Base-by-base conservation (phyloP, 2,329 filamentous ascomycete species). In the Penicillium sp. region DNA sequence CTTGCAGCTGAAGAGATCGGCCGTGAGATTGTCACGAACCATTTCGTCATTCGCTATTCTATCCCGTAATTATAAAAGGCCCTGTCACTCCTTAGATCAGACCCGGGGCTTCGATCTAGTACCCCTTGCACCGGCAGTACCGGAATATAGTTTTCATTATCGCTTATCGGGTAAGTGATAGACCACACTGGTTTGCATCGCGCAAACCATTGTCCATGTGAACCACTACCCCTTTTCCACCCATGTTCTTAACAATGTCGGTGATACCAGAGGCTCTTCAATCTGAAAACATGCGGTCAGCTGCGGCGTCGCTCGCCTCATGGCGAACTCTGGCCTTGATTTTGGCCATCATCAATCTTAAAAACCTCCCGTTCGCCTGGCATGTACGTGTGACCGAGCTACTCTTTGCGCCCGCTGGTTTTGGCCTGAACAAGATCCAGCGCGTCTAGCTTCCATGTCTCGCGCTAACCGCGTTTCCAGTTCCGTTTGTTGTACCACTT, bases 401-500 rank as follows among this genome's bases (percentile, higher is more conserved):
- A 14, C 41, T 39, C 13, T 31, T 19, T 41, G 10, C 37, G 33
- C n/a, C 21, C 13, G 37, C 48, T 41, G 13, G 24, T 16, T 19
- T 51, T 55, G 43, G 4, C 26, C 37, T 49, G 16, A 26, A 26
- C 24, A 21, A 22, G 22, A 29, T 45, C 31, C 13, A 31, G 35
- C 19, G 14, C 7, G 48, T 22, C 14, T 37, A 21, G 22, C 27
- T 19, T 24, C 33, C 37, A 35, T 26, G 27, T 37, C 29, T 26
- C 27, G n/a, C 44, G 44, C 60, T 67, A 52, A 67, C 45, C 16
- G 35, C 45, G 29, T 44, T 39, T 63, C 19, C 58, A 88, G 84
- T 76, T 82, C 60, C 85, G 86, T 53, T 75, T 89, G 61, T 80
- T 84, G 71, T 83, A 84, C 67, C 77, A 82, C 64, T 82, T 86